Evolutionary conservation across 192 early-diverging fungal species (phyloP).

Genomic region (Lunasporangiospora selenospora): DNA sequence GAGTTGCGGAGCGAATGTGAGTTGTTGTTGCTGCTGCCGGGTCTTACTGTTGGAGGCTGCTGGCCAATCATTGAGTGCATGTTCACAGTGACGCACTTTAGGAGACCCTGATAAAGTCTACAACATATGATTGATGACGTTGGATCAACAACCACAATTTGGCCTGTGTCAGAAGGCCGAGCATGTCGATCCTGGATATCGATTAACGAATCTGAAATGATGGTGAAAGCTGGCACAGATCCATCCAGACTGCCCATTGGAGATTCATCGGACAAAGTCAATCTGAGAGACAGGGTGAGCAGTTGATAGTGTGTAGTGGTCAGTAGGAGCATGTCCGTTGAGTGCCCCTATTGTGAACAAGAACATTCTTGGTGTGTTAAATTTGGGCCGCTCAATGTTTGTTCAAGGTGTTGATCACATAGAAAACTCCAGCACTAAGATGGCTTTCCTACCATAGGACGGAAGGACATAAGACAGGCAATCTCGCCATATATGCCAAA

Average conservation of each 20-base stretch:
- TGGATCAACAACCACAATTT: constrained; percentile 66
- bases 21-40: constrained; percentile 2
- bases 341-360: constrained; percentile 46
- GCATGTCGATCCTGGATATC: constrained; percentile 64
- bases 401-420: not conserved
- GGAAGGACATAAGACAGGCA: constrained; percentile 55
- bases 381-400: not conserved
- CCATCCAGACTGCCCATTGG: not conserved
- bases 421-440: not conserved
- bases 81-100: constrained; percentile 70
- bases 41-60: not conserved
- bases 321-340: constrained; percentile 72
- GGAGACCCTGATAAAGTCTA: constrained; percentile 71
- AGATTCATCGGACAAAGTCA: not conserved
- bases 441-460: constrained; percentile 42
- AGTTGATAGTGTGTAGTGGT: constrained; percentile 73
- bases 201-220: constrained; percentile 73
- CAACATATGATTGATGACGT: constrained; percentile 58
- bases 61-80: not conserved
- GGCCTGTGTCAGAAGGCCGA: constrained; percentile 57
- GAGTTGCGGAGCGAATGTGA: not conserved
- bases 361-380: not conserved
- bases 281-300: constrained; percentile 74
- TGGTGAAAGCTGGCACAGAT: constrained; percentile 29
- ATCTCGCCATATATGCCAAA: constrained; percentile 77